Evolutionary conservation across 164 flowering plant genomes (phyloP).

Genomic region (Malania oleifera): DNA sequence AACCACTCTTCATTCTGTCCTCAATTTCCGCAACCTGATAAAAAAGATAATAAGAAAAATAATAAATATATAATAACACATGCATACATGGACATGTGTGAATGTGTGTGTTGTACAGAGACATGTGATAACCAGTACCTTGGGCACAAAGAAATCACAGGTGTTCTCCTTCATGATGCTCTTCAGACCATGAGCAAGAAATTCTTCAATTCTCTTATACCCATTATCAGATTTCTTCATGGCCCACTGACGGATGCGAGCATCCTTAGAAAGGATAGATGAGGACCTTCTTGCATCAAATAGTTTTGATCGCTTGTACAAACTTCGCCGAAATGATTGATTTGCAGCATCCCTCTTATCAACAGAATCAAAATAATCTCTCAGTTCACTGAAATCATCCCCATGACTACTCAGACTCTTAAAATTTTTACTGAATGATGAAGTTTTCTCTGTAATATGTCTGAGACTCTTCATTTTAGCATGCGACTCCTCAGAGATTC

Average conservation of each 20-base stretch:
- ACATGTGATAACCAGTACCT: slow-evolving; percentile 39
- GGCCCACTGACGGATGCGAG: slow-evolving; percentile 72
- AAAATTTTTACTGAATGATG: slow-evolving; percentile 23
- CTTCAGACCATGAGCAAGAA: slow-evolving; percentile 60
- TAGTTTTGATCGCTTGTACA: slow-evolving; percentile 71
- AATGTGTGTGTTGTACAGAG: background rate
- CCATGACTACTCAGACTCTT: slow-evolving; percentile 32
- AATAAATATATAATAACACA: background rate
- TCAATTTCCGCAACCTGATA: slow-evolving; percentile 83
- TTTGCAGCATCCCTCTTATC: slow-evolving; percentile 58
- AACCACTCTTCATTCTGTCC: slow-evolving; percentile 77
- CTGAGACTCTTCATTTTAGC: slow-evolving; percentile 54
- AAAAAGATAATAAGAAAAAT: slow-evolving; percentile 4
- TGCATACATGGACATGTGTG: background rate
- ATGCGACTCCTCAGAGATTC: slow-evolving; percentile 33
- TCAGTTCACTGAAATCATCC: slow-evolving; percentile 60
- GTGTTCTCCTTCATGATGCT: slow-evolving; percentile 85
- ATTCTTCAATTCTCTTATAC: slow-evolving; percentile 74
- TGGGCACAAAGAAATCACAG: slow-evolving; percentile 78
- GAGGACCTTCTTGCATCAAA: slow-evolving; percentile 79
- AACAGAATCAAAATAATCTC: slow-evolving; percentile 48
- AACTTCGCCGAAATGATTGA: slow-evolving; percentile 57
- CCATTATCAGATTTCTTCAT: slow-evolving; percentile 66
- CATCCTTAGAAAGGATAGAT: slow-evolving; percentile 83
- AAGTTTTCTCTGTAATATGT: slow-evolving; percentile 47